These are phyloP conservation scores for Trichoderma harzianum DNA, from an alignment of 2,329 filamentous ascomycete genomes.

Conservation along the genomic window DNA sequence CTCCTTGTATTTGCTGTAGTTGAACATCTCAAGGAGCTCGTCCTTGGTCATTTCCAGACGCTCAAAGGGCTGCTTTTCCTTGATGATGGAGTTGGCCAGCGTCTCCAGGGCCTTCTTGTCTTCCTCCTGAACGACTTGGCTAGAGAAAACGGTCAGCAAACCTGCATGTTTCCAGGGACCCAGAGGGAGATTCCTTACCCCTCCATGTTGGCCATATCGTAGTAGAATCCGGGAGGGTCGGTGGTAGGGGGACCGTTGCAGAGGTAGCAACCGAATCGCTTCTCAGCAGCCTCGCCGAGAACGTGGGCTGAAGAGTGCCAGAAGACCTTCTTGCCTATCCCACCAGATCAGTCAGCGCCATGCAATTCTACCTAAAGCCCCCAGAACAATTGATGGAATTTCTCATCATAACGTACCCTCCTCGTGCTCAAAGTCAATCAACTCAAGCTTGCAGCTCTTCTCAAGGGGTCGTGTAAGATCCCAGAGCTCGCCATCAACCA, in stretches of 20 bases:
- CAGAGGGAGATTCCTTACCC: constrained; percentile 26
- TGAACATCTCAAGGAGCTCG: constrained; percentile 89
- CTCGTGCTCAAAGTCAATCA: constrained; percentile 71
- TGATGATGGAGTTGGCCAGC: constrained; percentile 78
- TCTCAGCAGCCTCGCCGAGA: constrained; percentile 90
- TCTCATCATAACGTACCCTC: constrained; percentile 30
- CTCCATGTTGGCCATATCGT: constrained; percentile 74
- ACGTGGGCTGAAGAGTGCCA: constrained; percentile 97
- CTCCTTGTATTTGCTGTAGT: constrained; percentile 97
- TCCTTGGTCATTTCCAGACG: constrained; percentile 85
- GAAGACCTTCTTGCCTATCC: constrained; percentile 80
- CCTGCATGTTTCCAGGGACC: background rate
- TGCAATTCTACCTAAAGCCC: background rate
- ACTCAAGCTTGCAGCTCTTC: constrained; percentile 77
- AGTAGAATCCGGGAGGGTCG: constrained; percentile 79
- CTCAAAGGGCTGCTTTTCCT: constrained; percentile 95
- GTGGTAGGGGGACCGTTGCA: constrained; percentile 92
- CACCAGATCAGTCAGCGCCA: constrained; percentile 12
- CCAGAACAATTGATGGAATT: background rate
- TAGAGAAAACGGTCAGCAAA: constrained; percentile 43
- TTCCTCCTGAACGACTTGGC: constrained; percentile 66
- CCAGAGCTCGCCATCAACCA: constrained; percentile 83
- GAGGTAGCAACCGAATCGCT: constrained; percentile 83
- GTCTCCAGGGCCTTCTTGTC: constrained; percentile 86
- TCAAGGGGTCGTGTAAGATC: constrained; percentile 89